Evolutionary conservation across 2,329 filamentous ascomycete genomes (phyloP), one percentile per base, ranked within the genome.

Genomic region (Fusarium sp.): DNA sequence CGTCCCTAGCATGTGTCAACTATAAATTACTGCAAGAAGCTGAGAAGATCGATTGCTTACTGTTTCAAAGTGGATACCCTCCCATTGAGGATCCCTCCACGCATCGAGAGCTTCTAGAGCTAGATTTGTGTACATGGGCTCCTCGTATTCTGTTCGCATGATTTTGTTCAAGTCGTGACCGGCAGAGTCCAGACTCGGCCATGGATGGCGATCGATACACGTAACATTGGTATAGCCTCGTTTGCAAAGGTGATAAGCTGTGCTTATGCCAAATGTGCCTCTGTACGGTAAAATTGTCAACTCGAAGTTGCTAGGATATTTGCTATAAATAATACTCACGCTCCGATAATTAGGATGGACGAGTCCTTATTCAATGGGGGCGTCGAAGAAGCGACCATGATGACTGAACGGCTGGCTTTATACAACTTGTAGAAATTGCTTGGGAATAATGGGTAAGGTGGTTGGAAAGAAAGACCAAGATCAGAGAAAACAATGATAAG

Each of bases 121-220:
- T 4, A 62, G 45, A 0, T 31, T 23, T 0, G 58, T 60, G 3
- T 62, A 62, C 1, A 62, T 8, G 1, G 58, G 55, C 20, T 62
- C 58, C 7, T 62, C 45, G 4, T 63, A 63, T 8, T 62, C 60
- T 8, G 61, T 64, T 10, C 61, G 50, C 37, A 63, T 62, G 6
- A 63, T 54, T n/a, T 71, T 71, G 31, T 71, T 71, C 12, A 70
- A 34, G 40, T 71, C 69, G n/a, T 69, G 38, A 2, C 69, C 67
- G 4, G 69, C 69, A 18, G 67, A 71, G 37, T 71, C 69, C 9
- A 62, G 23, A 16, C 69, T 71, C 0, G 69, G 69, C 60, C 60
- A 70, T 42, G 67, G 64, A n/a, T 69, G 57, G 1, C 62, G 61
- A n/a, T 71, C 65, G 3, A 71, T 57, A 8, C 69, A 71, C 7